Base-by-base conservation (phyloP, 345 rosid genomes). In the Gossypium anomalum region DNA sequence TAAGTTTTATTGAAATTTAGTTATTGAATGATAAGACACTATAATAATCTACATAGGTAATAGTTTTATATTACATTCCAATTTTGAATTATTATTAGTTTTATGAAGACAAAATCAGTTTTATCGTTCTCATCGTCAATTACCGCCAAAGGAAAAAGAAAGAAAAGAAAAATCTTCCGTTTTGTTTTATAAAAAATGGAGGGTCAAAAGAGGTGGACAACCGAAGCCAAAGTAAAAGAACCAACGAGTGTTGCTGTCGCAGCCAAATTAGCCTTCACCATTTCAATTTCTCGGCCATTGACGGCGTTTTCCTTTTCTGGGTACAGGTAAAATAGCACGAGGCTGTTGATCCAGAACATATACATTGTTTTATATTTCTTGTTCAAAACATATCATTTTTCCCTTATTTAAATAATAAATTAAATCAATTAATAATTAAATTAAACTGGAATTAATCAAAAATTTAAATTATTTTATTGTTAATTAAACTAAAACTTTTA, bases 141-240 rank as follows among this genome's bases (percentile, higher is more conserved):
- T 34, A 34, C 1, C 41, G 41, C 41, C 41, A 34, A 34, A 34
- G 41, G 41, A 45, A 45, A 45, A 45, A 2, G 13, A 45, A 45
- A 45, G 48, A 45, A 45, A 45, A 45, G 48, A 45, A 45, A 45
- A 34, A 64, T 16, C 29, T 11, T 4, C 55, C 38, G 43, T 2
- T 14, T 65, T 16, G 8, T 2, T 29, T 13, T 4, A 65, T 34
- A 69, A 11, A 45, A 45, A 22, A 67, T 43, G 51, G 53, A 19
- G 43, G 72, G 72, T 70, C 62, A 53, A 70, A 70, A 70, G 47
- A 70, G 56, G 57, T 68, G 72, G 57, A 68, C 72, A 68, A 68
- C 41, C 22, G n/a, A 23, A 9, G 20, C 20, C 12, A 68, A 23
- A 48, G 43, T 48, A 67, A 48, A 15, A 48, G 16, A 48, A 15